Percentiles rank a stretch among this genome's conserved stretches.
Evolutionary conservation across 495 filamentous ascomycete species (phyloP).

Genomic region (Neohortaea acidophila): DNA sequence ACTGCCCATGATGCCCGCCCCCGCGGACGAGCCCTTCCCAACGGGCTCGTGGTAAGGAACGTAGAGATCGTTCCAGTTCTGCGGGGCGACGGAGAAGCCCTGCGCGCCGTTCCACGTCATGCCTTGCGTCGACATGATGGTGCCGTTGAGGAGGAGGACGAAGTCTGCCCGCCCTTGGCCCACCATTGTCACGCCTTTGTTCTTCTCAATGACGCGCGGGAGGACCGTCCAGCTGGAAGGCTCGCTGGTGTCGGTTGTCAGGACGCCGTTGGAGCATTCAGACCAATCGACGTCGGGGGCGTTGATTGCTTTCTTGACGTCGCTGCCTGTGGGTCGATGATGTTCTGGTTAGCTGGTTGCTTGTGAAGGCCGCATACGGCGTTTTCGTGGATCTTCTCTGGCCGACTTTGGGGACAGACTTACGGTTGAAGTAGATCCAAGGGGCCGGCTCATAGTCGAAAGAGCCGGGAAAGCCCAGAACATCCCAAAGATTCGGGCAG

Average conservation of each 20-base stretch:
- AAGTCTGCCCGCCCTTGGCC: constrained; percentile 50
- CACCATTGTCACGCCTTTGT: constrained; percentile 54
- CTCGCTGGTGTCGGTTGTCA: constrained; percentile 29
- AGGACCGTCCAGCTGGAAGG: constrained; percentile 31
- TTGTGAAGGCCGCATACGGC: no score
- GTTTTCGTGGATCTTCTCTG: no score
- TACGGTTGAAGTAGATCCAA: constrained; percentile 59
- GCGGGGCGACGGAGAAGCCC: constrained; percentile 41
- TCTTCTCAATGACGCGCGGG: constrained; percentile 56
- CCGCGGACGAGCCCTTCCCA: constrained; percentile 17
- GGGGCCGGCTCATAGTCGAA: constrained; percentile 29
- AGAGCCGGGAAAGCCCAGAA: constrained; percentile 55
- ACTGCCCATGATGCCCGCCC: constrained; percentile 23
- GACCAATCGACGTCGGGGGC: constrained; percentile 47
- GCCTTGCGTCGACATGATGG: constrained; percentile 60
- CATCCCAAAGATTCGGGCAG: constrained; percentile 58
- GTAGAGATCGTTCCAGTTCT: constrained; percentile 24
- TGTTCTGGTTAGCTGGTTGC: no score
- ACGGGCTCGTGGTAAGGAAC: constrained; percentile 26
- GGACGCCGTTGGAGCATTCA: constrained; percentile 43
- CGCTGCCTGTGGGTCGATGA: no score
- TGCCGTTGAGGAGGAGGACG: constrained; percentile 35
- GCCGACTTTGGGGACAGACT: no score
- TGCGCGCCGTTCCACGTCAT: constrained; percentile 67
- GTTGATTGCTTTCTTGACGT: constrained; percentile 59